Base-by-base conservation (phyloP, 2,329 filamentous ascomycete species). In the Ploettnerulaceae sp. region DNA sequence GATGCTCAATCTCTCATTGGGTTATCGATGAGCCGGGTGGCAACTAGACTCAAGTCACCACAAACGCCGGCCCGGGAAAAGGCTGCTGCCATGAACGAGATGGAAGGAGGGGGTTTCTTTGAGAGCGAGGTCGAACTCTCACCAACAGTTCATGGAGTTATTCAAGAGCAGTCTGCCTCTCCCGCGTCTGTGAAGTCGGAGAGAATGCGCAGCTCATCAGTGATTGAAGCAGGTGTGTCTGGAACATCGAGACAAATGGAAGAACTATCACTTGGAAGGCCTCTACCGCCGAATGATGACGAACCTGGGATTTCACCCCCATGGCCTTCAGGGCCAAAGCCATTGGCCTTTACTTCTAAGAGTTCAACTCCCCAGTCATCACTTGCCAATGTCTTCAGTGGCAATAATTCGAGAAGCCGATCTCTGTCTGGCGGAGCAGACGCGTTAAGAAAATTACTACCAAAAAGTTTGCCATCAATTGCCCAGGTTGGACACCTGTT, bases 1-100 rank as follows among this genome's bases (percentile, higher is more conserved):
- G 76, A 76, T 53, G 78, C 74, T 4, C 75, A 79, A 54, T 77
- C 76, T 6, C 71, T 81, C 35, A 70, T 83, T 39, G 77, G 79
- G 58, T 76, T 77, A 2, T 70, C 77, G 18, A 72, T 83, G 52
- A 81, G 77, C 59, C 69, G 71, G 5, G 68, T 69, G 17, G 79
- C 77, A 7, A 76, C 75, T 4, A 73, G 76, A 36, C 66, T 81
- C 29, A 75, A 76, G 9, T 73, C 75, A 3, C 66, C 71, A 4
- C 71, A 67, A 45, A 81, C 76, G 0, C 74, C 77, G 5, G 76
- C 76, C 3, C 69, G 71, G 21, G 79, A 82, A 60, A 81, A 77
- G 62, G 73, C 70, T 12, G 73, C 74, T 5, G 77, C 74, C 0
- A 67, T 81, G 68, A 71, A 76, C 21, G 65, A 66, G 18, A 57